Evolutionary conservation across 1,284 basidiomycete genomes (phyloP).

Genomic region (Ceratobasidium papillatum): DNA sequence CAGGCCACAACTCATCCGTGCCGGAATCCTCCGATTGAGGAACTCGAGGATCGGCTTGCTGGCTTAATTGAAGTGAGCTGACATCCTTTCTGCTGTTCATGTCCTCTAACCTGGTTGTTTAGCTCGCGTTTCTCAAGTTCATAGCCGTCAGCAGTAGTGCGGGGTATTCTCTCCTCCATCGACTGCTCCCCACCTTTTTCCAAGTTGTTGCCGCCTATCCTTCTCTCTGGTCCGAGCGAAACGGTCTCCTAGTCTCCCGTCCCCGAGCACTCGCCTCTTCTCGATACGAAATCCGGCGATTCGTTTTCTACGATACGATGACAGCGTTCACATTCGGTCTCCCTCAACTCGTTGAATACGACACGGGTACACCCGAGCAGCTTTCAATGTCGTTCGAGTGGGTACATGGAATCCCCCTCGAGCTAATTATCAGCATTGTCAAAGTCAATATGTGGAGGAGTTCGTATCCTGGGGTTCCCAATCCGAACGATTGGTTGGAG

Average conservation of each 20-base stretch:
- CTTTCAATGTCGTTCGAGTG: background rate
- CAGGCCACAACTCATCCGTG: background rate
- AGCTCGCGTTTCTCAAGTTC: constrained; percentile 28
- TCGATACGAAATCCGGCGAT: constrained; percentile 28
- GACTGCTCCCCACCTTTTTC: constrained; percentile 1
- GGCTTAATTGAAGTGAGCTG: constrained; percentile 23
- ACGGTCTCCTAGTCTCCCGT: constrained; percentile 1
- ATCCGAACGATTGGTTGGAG: background rate
- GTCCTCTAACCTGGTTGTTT: background rate
- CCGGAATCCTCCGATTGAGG: background rate
- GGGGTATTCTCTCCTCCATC: constrained; percentile 5
- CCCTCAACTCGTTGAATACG: constrained; percentile 11
- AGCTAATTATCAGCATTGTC: background rate
- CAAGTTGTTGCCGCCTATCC: constrained; percentile 2
- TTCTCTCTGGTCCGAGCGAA: background rate
- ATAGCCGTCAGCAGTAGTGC: background rate
- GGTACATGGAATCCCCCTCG: constrained; percentile 12
- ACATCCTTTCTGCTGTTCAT: background rate
- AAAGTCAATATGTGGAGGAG: constrained; percentile 12
- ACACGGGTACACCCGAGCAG: background rate
- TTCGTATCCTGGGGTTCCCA: background rate
- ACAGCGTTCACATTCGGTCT: background rate
- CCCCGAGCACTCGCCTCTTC: background rate
- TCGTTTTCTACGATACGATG: constrained; percentile 29
- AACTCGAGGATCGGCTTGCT: background rate